Evolutionary conservation across 805 yeast genomes (phyloP), one percentile per base, ranked within the genome.

Genomic region (Hanseniaspora meyeri): DNA sequence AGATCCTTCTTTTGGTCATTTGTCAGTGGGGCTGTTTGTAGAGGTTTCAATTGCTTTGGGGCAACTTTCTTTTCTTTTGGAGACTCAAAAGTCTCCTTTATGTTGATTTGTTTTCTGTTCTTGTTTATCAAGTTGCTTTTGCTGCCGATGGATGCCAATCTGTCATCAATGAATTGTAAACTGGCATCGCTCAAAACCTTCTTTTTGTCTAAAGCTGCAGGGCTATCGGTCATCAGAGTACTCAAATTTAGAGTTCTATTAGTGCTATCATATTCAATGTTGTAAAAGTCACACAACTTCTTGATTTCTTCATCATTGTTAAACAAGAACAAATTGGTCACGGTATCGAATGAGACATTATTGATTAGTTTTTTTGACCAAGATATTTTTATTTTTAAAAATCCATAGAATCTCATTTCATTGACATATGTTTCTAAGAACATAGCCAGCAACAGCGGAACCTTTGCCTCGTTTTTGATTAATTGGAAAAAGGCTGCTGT

Each of bases 371-470:
- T 83, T 2, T 82, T 75, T 63, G 90, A 95, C 58, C 80, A 76
- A 0, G 89, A 72, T 58, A 78, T 72, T 4, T 85, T 71, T 71
- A 93, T 72, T 0, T 87, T 72, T 62, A 79, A 80, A 57, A 91
- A 65, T 0, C 91, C 89, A 62, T 80, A 80, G 61, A 85, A 81
- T 47, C 97, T 69, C 3, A 89, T 73, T 57, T 88, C 91, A 62
- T 85, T 86, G 64, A 87, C 80, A 62, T 85, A 89, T 2, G 82
- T 80, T 65, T 93, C 96, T 19, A 87, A 68, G 40, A 91, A 70
- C 58, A 91, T 88, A 1, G 87, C 74, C 65, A 88, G 67, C 31
- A 90, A 70, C 57, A 82, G 77, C 1, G 96, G 93, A 1, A 80
- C 76, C 7, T 68, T 64, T 0, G 78, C 73, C 3, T 74, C 69